Base-by-base conservation (phyloP, 768 basidiomycete genomes). In the Pleurotus ostreatus region DNA sequence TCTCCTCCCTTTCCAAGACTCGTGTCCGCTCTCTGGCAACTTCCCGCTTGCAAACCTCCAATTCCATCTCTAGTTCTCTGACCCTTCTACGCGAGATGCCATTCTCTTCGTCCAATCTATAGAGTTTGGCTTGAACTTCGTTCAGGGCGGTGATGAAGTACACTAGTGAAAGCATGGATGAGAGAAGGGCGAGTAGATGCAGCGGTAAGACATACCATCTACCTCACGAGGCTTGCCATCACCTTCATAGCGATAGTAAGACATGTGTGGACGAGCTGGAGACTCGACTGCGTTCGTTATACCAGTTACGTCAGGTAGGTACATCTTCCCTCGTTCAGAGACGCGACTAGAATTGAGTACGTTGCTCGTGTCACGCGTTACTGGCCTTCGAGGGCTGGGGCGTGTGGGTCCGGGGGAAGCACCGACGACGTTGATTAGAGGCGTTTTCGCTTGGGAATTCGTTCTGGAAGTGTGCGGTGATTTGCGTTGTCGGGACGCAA, bases 261-360 rank as follows among this genome's bases (percentile, higher is more conserved):
- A 76, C 12, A 76, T 60, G 13, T 76, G 76, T 2, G 71, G 71
- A 60, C 81, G 87, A 0, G 83, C 81, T 1, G 92, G 92, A 3
- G 88, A 88, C 51, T 83, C 82, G 12, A 92, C 84, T 0, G 88
- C 92, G 44, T 78, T 85, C 0, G 89, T 94, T 8, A 94, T 68
- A 0, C 92, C 92, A 6, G 92, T 94, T 3, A 94, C 83, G 62
- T 94, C 92, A 1, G 91, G 92, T 2, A 92, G 71, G 49, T 85
- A 80, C 16, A 91, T 66, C 34, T 76, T 77, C 25, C 71, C 72
- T 49, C 20, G 41, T 22, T 44, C 41, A 44, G 41, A 44, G n/a
- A 44, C 15, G n/a, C 39, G 51, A 53, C 51, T 53, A 8, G 51
- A 16, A 41, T 53, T 53, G 6, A 41, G 55, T 16, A 55, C 44